These are phyloP conservation scores for Dactylellina sp. DNA, from an alignment of 2,329 filamentous ascomycete genomes.

Conservation along the genomic window DNA sequence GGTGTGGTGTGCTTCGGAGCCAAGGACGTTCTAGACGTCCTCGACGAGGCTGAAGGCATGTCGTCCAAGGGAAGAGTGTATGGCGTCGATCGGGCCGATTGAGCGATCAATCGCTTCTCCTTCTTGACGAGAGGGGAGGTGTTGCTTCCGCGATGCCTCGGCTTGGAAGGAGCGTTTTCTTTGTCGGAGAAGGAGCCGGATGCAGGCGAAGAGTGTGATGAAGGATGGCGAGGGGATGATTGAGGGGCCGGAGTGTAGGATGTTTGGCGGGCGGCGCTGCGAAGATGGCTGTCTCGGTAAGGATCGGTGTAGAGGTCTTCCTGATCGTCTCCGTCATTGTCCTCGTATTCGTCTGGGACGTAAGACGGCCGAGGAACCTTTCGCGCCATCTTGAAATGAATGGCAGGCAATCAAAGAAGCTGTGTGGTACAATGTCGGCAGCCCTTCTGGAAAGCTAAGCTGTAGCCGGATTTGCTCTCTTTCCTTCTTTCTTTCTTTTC, in stretches of 20 bases:
- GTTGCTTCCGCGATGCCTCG: slow-evolving; percentile 26
- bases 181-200: slow-evolving; percentile 51
- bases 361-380: slow-evolving; percentile 36
- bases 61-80: slow-evolving; percentile 11
- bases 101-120: slow-evolving; percentile 39
- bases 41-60: slow-evolving; percentile 26
- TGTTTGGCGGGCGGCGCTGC: not conserved
- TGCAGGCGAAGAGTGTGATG: slow-evolving; percentile 12
- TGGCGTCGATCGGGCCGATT: slow-evolving; percentile 32
- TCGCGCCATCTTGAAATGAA: slow-evolving; percentile 33
- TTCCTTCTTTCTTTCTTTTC: slow-evolving; percentile 6
- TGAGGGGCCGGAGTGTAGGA: slow-evolving; percentile 20
- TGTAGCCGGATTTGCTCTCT: not conserved
- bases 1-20: slow-evolving; percentile 11
- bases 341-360: slow-evolving; percentile 23
- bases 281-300: slow-evolving; percentile 15
- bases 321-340: slow-evolving; percentile 40
- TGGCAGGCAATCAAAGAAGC: slow-evolving; percentile 2
- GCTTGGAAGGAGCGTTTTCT: slow-evolving; percentile 41
- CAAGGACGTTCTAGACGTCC: slow-evolving; percentile 10
- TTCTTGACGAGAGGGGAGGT: slow-evolving; percentile 44
- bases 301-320: slow-evolving; percentile 45
- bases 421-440: not conserved
- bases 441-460: not conserved
- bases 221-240: slow-evolving; percentile 19